These are phyloP conservation scores for Tuber microsphaerosporum DNA, from an alignment of 495 filamentous ascomycete genomes.

Conservation along the genomic window DNA sequence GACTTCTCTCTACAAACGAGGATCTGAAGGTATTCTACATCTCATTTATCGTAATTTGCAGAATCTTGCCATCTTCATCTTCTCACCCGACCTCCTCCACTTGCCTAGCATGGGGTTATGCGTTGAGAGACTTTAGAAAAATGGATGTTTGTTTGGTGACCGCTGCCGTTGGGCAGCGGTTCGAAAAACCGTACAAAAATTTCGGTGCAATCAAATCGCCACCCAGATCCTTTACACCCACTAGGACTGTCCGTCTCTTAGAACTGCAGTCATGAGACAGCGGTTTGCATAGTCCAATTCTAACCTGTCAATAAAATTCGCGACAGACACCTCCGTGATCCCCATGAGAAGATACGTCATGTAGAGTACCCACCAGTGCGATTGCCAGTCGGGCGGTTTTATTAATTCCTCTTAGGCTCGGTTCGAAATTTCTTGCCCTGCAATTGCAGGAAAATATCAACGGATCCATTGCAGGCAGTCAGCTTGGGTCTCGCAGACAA, in stretches of 20 bases:
- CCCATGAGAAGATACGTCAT: background rate
- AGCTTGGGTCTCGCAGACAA: background rate
- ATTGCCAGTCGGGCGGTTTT: background rate
- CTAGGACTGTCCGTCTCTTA: background rate
- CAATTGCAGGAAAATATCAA: background rate
- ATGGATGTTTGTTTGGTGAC: background rate
- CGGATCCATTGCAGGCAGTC: background rate
- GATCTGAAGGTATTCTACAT: background rate
- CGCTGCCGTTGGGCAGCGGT: background rate
- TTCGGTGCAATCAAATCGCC: background rate
- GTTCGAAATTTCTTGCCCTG: constrained; percentile 2
- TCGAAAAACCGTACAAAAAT: background rate
- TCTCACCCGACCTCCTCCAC: background rate
- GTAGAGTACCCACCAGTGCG: background rate
- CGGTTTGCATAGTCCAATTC: background rate
- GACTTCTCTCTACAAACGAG: background rate
- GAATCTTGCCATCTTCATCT: background rate
- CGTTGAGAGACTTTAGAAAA: background rate
- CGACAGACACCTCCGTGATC: constrained; percentile 5
- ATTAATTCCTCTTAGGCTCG: constrained; percentile 4
- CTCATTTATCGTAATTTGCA: background rate
- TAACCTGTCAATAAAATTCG: constrained; percentile 1
- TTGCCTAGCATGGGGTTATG: background rate
- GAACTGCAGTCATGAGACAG: background rate
- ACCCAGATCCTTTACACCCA: background rate